Conservation (phyloP, 345 rosid genomes). For the Salix purpurea region DNA sequence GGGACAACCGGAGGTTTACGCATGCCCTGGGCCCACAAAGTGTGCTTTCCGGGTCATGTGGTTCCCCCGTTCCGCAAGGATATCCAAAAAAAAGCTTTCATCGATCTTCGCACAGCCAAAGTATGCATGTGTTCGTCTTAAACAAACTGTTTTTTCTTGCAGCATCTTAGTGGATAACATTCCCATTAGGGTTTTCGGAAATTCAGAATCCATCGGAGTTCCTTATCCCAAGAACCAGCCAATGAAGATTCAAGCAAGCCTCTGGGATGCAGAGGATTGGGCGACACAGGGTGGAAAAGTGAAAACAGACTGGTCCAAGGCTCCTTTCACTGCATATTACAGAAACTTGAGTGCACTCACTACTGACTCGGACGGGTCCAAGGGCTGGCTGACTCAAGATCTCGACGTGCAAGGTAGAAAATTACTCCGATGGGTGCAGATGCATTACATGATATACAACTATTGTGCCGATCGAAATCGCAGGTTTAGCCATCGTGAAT, state of each 20-base stretch:
- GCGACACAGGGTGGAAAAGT: conserved; percentile 1
- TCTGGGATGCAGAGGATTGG: conserved; percentile 16
- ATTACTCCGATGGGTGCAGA: conserved; percentile 7
- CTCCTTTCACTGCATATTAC: conserved; percentile 16
- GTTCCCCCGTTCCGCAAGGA: too few species aligned
- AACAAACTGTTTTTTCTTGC: background rate
- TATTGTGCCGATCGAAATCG: background rate
- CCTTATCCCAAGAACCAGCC: conserved; percentile 3
- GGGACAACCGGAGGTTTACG: too few species aligned
- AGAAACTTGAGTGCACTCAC: conserved; percentile 2
- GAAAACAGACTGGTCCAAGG: conserved; percentile 9
- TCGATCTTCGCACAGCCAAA: too few species aligned
- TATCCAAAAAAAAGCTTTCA: too few species aligned
- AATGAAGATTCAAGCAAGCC: conserved; percentile 1
- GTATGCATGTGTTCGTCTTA: too few species aligned
- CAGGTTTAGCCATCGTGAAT: background rate
- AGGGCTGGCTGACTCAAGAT: background rate
- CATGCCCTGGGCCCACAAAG: too few species aligned
- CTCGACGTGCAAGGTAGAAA: background rate
- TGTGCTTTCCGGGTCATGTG: too few species aligned
- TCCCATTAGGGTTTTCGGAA: conserved; percentile 12
- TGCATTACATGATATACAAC: conserved; percentile 10
- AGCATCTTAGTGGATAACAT: conserved; percentile 6
- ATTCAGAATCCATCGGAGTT: background rate
- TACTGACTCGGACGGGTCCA: background rate